Conservation (phyloP, 2,329 filamentous ascomycete genomes). For the Diaporthe velutina region DNA sequence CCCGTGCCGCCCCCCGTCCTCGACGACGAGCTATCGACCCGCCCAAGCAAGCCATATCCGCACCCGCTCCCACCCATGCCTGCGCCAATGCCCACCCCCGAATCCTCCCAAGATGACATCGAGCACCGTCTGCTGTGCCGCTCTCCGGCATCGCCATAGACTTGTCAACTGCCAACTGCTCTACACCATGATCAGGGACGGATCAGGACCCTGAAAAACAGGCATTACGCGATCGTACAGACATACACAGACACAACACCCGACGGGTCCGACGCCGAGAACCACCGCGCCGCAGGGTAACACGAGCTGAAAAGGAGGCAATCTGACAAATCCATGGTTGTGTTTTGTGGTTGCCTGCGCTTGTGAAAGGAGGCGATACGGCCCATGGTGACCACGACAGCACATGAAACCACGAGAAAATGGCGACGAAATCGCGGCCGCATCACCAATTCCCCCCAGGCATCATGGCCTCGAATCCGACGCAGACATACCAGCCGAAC, state of each 20-base stretch:
- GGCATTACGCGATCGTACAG: neutral
- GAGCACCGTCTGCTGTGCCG: conserved; percentile 20
- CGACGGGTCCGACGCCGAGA: neutral
- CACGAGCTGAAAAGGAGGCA: conserved; percentile 28
- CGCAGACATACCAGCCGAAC: neutral
- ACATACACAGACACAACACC: neutral
- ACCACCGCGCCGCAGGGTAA: conserved; percentile 1
- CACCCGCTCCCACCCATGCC: neutral
- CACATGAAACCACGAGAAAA: conserved; percentile 11
- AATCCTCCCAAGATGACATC: conserved; percentile 8
- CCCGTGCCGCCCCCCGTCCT: neutral
- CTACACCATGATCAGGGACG: neutral
- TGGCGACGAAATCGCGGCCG: conserved; percentile 18
- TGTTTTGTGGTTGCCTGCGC: neutral
- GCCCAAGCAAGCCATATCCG: neutral
- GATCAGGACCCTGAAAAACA: conserved; percentile 2
- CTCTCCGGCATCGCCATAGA: conserved; percentile 5
- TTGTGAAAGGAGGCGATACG: neutral
- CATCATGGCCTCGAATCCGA: conserved; percentile 4
- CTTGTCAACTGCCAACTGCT: neutral
- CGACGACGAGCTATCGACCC: conserved; percentile 1
- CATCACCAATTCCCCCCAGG: conserved; percentile 4
- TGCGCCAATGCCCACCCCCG: neutral
- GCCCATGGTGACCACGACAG: neutral
- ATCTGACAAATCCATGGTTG: conserved; percentile 15